Base-by-base conservation (phyloP, 306 rosid genomes). In the Vigna radiata region DNA sequence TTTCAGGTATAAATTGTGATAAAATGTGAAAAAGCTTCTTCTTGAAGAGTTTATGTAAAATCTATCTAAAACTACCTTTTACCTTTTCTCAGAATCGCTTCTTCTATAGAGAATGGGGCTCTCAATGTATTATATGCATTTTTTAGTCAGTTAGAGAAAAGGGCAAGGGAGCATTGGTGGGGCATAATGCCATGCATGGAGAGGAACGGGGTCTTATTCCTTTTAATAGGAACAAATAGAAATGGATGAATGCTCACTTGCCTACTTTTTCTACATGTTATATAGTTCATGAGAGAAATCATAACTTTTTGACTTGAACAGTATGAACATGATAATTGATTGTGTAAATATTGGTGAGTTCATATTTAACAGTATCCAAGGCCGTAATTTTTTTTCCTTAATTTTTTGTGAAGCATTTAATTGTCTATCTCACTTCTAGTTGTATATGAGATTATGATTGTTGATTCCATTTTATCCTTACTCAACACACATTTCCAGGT, bases 401-500 rank as follows among this genome's bases (percentile, higher is more conserved):
- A 47, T 25, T 50, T 33, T 78, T 78, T 60, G 61, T 73, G 68
- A 29, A 73, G 47, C 70, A 53, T 59, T 75, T 79, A 43, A 25
- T 54, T 56, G 23, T 78, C 60, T 23, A 19, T 58, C 66, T 73
- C 68, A 73, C 55, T 70, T 53, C 36, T 23, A 43, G 27, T 49
- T 67, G 16, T 16, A 29, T 9, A 60, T 60, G 21, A 61, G 19
- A 31, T 25, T 82, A 17, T 70, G 71, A 48, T 55, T 82, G 46
- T 63, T 74, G 76, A 79, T 75, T 69, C 41, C 66, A 27, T 77
- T 76, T 41, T 76, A 69, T 67, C 59, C 62, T 69, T 59, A 21
- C 69, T 55, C 58, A 65, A 83, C 79, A 63, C 75, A 70, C 80
- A 63, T 85, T 70, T 82, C 10, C 88, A 94, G 98, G 98, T 94